phyloP scores from a whole-genome alignment of 345 rosid species.

The Brassica cretica region DNA sequence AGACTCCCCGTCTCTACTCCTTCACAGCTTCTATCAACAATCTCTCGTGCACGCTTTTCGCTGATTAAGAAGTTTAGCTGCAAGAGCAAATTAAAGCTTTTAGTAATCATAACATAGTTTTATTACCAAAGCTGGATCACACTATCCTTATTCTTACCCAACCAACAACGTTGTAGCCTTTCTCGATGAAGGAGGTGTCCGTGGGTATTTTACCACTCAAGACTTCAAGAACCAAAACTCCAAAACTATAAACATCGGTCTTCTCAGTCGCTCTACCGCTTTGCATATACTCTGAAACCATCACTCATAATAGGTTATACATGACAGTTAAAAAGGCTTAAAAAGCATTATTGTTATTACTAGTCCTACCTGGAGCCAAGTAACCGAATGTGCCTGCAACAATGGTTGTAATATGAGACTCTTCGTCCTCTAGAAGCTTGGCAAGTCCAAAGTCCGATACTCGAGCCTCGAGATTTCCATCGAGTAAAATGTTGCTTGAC shows the following conservation, averaged over 20 bases:
- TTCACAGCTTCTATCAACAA: conserved; percentile 68
- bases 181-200: conserved; percentile 94
- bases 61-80: conserved; percentile 80
- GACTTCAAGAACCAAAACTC: conserved; percentile 89
- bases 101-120: neutral
- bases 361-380: conserved; percentile 82
- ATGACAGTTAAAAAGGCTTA: neutral
- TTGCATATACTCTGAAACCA: conserved; percentile 83
- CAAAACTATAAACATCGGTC: conserved; percentile 95
- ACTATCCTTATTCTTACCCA: conserved; percentile 60
- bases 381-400: conserved; percentile 99
- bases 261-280: conserved; percentile 99
- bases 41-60: conserved; percentile 72
- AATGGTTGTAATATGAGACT: conserved; percentile 95
- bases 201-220: conserved; percentile 96
- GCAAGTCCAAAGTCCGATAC: conserved; percentile 99
- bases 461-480: conserved; percentile 94
- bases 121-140: conserved; percentile 17
- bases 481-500: conserved; percentile 95
- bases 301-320: conserved; percentile 10
- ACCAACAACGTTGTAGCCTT: conserved; percentile 96
- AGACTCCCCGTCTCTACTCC: conserved; percentile 77
- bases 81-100: conserved; percentile 14
- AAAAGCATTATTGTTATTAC: neutral
- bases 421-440: conserved; percentile 90